These are phyloP conservation scores for Epichloe glyceriae DNA, from an alignment of 2,329 filamentous ascomycete genomes.

Conservation along the genomic window DNA sequence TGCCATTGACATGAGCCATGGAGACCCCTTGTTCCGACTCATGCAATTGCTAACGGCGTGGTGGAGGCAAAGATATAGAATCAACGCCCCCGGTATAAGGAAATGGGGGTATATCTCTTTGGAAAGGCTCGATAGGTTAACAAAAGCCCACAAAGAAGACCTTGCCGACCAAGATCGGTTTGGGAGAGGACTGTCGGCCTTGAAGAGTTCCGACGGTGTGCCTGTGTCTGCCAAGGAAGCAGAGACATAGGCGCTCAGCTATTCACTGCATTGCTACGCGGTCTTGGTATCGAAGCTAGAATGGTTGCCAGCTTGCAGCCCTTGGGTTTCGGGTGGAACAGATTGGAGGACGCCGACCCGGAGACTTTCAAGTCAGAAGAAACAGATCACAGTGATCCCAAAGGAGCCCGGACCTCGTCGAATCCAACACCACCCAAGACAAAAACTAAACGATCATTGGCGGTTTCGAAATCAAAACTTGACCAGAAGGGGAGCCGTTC, in stretches of 20 bases:
- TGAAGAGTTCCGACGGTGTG: constrained; percentile 54
- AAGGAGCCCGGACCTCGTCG: background rate
- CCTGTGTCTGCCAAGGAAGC: constrained; percentile 62
- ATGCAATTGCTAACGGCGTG: constrained; percentile 66
- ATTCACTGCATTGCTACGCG: constrained; percentile 74
- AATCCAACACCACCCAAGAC: constrained; percentile 6
- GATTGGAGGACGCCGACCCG: constrained; percentile 60
- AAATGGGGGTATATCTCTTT: constrained; percentile 81
- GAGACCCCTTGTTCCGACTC: constrained; percentile 67
- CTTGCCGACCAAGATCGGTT: constrained; percentile 49
- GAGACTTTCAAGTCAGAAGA: constrained; percentile 23
- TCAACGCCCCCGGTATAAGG: constrained; percentile 67
- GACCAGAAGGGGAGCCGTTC: background rate
- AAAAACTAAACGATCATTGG: background rate
- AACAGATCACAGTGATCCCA: background rate
- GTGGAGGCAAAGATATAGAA: constrained; percentile 75
- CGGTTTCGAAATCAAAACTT: background rate
- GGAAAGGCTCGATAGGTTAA: constrained; percentile 60
- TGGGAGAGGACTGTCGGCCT: constrained; percentile 64
- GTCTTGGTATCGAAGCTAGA: constrained; percentile 67
- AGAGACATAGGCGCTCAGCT: constrained; percentile 80
- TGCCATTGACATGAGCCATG: constrained; percentile 63
- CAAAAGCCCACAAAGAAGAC: constrained; percentile 54
- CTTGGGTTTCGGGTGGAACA: constrained; percentile 82
- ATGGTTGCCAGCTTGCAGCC: constrained; percentile 79